A percentile compares a stretch with the other conserved stretches of the same genome.
These are phyloP conservation scores for Plenodomus biglobosus DNA, from an alignment of 2,329 filamentous ascomycete genomes.

Conservation along the genomic window DNA sequence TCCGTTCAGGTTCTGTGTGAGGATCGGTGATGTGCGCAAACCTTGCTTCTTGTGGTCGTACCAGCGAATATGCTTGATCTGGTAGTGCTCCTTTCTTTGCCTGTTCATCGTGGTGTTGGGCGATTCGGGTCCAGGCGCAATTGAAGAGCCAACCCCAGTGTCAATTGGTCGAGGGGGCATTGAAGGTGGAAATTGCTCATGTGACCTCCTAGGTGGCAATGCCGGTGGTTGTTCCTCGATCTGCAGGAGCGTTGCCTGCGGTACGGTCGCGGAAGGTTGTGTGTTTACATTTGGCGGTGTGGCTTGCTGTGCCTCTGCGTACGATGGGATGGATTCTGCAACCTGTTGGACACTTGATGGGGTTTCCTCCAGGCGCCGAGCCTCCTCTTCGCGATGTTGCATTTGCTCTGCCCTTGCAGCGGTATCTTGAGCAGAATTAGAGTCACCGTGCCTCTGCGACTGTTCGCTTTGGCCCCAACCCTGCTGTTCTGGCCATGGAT, in stretches of 20 bases:
- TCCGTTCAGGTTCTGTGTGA: constrained; percentile 91
- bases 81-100: constrained; percentile 75
- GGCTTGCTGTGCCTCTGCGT: background rate
- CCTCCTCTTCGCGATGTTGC: constrained; percentile 29
- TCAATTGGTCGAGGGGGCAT: constrained; percentile 41
- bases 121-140: constrained; percentile 39
- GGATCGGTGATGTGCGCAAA: constrained; percentile 79
- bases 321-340: background rate
- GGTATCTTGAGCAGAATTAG: constrained; percentile 19
- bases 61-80: constrained; percentile 91
- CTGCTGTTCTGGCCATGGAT: constrained; percentile 38
- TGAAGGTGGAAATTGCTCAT: constrained; percentile 37
- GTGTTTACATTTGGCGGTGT: constrained; percentile 5
- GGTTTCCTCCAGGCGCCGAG: constrained; percentile 24
- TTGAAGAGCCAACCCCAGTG: constrained; percentile 16
- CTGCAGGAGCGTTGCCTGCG: background rate
- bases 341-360: background rate
- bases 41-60: constrained; percentile 62
- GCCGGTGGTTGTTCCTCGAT: constrained; percentile 33
- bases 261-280: background rate
- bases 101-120: constrained; percentile 45
- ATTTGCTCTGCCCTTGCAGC: constrained; percentile 25
- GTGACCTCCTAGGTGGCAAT: constrained; percentile 35
- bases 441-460: constrained; percentile 26
- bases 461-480: constrained; percentile 32